Evolutionary conservation across 106 monocot species (phyloP), one percentile per base, ranked within the genome.

Genomic region (Dioscorea dumetorum): DNA sequence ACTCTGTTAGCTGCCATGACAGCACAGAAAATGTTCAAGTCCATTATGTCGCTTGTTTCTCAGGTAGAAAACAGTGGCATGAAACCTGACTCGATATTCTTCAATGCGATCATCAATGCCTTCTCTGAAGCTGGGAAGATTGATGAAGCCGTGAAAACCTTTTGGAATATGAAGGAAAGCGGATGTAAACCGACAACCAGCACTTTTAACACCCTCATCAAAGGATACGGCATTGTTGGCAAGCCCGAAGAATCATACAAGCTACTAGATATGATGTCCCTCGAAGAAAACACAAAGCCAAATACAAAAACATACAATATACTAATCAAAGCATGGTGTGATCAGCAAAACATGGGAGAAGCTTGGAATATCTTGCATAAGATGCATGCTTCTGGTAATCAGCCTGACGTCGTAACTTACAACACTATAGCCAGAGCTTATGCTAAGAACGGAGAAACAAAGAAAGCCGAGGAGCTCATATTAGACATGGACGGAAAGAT

Each of bases 171-270:
- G 94, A 81, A 78, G 63, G 73, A 79, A 59, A 81, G 75, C 58
- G 94, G 88, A 19, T 95, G 88, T 73, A 74, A 10, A 60, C 80
- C 83, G 14, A 95, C 87, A 8, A 81, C 79, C 8, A 88, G 85
- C 70, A 95, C 91, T 28, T 91, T 88, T 59, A 95, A 95, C 74
- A 95, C 91, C 12, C 87, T 95, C 12, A 91, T 95, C 33, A 95
- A 91, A 81, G 94, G 94, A 34, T 88, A 79, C 59, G 94, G 91
- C 8, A 88, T 95, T 13, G 79, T 58, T 12, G 76, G 78, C 48
- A 88, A 73, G 58, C 87, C 94, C 24, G 83, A 88, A 71, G 91
- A 91, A 53, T 80, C 88, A 12, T 70, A 81, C 59, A 80, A 81
- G 8, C 74, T 95, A 24, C 70, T 95, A 12, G 69, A 86, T 58